Conservation (phyloP, 305 asterid species). For the Fraxinus sp. region DNA sequence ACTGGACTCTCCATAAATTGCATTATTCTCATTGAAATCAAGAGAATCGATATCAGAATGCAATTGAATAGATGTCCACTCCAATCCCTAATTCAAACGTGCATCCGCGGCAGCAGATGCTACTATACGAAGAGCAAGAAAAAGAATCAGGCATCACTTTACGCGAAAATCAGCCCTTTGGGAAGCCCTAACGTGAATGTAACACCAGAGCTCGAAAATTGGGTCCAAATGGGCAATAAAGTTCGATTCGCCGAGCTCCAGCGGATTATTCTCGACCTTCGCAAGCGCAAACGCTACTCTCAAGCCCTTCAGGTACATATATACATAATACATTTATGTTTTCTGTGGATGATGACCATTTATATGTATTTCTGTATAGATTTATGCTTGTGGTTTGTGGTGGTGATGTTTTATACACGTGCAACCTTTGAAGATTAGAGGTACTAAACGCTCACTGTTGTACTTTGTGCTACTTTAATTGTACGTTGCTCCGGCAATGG, state of each 20-base stretch:
- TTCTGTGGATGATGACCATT: neutral
- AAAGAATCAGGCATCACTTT: constrained; percentile 40
- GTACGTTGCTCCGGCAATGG: neutral
- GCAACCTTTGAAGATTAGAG: neutral
- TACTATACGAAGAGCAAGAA: constrained; percentile 38
- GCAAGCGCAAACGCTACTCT: constrained; percentile 62
- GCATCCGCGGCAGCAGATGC: constrained; percentile 31
- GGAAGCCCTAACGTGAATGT: constrained; percentile 59
- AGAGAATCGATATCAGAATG: constrained; percentile 29
- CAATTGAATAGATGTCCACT: constrained; percentile 20
- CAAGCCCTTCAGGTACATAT: constrained; percentile 69
- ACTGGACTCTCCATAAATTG: neutral
- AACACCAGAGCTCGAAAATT: constrained; percentile 58
- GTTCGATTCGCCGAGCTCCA: constrained; percentile 68
- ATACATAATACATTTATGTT: neutral
- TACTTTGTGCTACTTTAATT: neutral
- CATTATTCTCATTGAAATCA: neutral
- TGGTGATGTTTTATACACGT: neutral
- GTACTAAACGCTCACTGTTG: neutral
- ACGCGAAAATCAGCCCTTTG: constrained; percentile 67
- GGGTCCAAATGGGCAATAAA: constrained; percentile 51
- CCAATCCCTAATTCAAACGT: constrained; percentile 29
- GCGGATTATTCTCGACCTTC: constrained; percentile 64
- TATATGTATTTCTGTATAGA: neutral
- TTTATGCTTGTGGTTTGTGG: neutral